Evolutionary conservation across 1,139 yeast species (phyloP), one percentile per base, ranked within the genome.

Genomic region (Sugiyamaella novakii): DNA sequence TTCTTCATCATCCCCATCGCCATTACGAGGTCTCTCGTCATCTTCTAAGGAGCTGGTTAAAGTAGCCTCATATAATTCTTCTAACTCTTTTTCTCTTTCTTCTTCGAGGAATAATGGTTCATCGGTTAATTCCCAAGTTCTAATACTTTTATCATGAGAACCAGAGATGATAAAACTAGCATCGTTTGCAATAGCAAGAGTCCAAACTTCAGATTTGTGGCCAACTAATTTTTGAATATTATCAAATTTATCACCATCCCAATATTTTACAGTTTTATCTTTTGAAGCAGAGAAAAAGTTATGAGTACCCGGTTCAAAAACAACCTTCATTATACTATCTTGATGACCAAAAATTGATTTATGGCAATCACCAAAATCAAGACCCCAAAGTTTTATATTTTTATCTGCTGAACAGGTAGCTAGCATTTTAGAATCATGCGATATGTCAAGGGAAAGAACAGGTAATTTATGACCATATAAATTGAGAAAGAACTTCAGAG

Each of bases 201-300:
- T 80, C 98, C 98, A 92, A 19, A 92, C 95, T 69, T 92, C 98
- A 52, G 88, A 79, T 54, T 89, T 95, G 66, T 94, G 98, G 10
- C 73, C 76, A 1, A 86, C 94, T 40, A 91, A 73, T 63, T 85
- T 86, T 67, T 92, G 98, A 56, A 92, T 80, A 67, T 94, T 87
- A 61, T 88, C 97, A 67, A 92, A 92, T 70, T 92, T 92, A 63
- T 87, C 95, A 57, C 98, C 98, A 68, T 92, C 98, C 98, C 98
- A 92, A 67, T 88, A 89, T 69, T 94, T 92, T 51, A 92, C 79
- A 55, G 84, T 70, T 11, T 88, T 91, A 68, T 92, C 99, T 66
- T 92, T 92, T 42, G 94, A 84, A 52, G 89, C 83, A 46, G 96
- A 85, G 69, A 94, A 87, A 67, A 94, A 89, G 67, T 91, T 81